Base-by-base conservation (phyloP, 768 basidiomycete genomes). In the Mycena olivaceomarginata region DNA sequence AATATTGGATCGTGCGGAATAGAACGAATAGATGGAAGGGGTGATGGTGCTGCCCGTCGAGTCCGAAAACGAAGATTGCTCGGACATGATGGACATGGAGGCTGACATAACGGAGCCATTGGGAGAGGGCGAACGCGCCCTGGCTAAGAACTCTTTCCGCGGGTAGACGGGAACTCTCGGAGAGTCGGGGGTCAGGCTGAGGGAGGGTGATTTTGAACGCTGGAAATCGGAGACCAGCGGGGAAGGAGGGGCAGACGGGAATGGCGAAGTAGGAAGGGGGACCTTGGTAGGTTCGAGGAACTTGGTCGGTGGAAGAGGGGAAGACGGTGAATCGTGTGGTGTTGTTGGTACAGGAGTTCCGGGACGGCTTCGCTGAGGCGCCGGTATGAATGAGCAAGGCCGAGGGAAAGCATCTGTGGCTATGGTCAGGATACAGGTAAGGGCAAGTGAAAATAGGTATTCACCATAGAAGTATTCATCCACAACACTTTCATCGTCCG, bases 341-440 rank as follows among this genome's bases (percentile, higher is more conserved):
- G 43, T 18, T 1, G 41, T 22, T 5, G 12, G 45, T 10, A 63
- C 59, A 7, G 76, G 71, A 5, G 76, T 77, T 57, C 64, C 59
- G 13, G 75, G 75, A 16, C 85, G 82, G 53, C 78, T 77, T 37
- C 79, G 77, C 6, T 75, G 43, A 39, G 75, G 46, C 6, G 81
- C 65, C 0, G 85, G 84, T 46, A 87, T 71, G 51, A 84, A 84
- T 9, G 88, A 87, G 51, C 81, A 82, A 2, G 90, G 88, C 25
- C 85, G 84, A 43, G 90, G 88, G 82, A 89, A 89, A 7, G 85
- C 84, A 43, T 89, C 89, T 88, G 53, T 20, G 37, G n/a, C 9
- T 15, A 53, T 37, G 45, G 45, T 70, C 18, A 74, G 69, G 5
- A 72, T 15, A 74, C 40, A 74, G 16, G 48, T 25, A 56, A 7